These are phyloP conservation scores for Metschnikowia hibisci DNA, from an alignment of 805 yeast species.

Conservation along the genomic window DNA sequence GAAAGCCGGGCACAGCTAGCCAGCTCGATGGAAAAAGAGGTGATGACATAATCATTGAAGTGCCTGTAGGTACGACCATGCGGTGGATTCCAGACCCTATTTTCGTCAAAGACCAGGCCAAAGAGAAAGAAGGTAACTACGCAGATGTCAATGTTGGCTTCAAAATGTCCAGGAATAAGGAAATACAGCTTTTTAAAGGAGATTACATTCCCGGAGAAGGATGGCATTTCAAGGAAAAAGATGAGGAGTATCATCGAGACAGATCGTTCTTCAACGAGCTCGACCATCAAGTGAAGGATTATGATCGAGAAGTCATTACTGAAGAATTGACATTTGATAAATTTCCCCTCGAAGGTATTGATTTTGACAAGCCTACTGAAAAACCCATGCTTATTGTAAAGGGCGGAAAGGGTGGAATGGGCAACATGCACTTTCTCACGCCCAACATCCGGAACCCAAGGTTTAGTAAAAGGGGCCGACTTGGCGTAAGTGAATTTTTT, in stretches of 20 bases:
- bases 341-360: constrained; percentile 81
- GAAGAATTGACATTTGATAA: constrained; percentile 62
- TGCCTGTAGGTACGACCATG: constrained; percentile 88
- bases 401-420: constrained; percentile 95
- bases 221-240: constrained; percentile 82
- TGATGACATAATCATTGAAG: constrained; percentile 70
- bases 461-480: constrained; percentile 78
- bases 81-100: constrained; percentile 80
- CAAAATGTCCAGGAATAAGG: constrained; percentile 23
- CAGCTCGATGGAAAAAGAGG: constrained; percentile 90
- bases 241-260: constrained; percentile 62
- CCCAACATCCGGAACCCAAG: constrained; percentile 83
- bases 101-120: constrained; percentile 32
- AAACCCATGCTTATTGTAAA: constrained; percentile 65
- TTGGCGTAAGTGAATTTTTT: constrained; percentile 61
- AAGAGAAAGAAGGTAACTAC: constrained; percentile 19
- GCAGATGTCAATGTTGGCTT: constrained; percentile 12
- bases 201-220: constrained; percentile 71
- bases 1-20: constrained; percentile 63
- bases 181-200: constrained; percentile 59
- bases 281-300: constrained; percentile 57
- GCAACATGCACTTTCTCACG: constrained; percentile 92
- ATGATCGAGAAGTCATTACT: constrained; percentile 54
- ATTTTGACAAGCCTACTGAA: constrained; percentile 55
- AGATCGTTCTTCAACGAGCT: constrained; percentile 65